Percentiles rank a stretch among this genome's conserved stretches.
Evolutionary conservation across 495 filamentous ascomycete species (phyloP).

Genomic region (Trichoderma gamsii): DNA sequence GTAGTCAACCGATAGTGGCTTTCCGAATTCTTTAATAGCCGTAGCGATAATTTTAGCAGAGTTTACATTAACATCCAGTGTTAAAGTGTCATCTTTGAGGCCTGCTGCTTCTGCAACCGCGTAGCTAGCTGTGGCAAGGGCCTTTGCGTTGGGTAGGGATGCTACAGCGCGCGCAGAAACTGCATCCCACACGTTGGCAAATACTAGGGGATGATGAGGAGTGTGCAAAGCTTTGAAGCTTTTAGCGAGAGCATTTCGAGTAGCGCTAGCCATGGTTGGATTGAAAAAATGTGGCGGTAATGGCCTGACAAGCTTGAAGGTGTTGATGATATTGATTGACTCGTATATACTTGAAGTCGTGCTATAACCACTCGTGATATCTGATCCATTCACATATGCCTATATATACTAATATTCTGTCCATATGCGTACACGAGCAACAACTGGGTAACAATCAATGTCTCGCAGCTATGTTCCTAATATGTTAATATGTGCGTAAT

Average conservation of each 20-base stretch:
- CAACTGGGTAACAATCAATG: too few relatives aligned
- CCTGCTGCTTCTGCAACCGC: constrained; percentile 42
- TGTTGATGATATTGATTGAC: too few relatives aligned
- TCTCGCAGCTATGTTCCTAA: too few relatives aligned
- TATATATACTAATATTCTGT: too few relatives aligned
- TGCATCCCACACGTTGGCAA: constrained; percentile 49
- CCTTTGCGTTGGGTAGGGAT: constrained; percentile 34
- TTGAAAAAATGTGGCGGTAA: too few relatives aligned
- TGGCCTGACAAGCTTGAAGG: too few relatives aligned
- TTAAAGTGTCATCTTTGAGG: constrained; percentile 36
- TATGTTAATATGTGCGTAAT: too few relatives aligned
- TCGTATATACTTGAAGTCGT: too few relatives aligned
- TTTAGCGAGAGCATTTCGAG: not conserved
- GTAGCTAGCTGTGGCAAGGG: constrained; percentile 49
- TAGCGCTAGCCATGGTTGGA: too few relatives aligned
- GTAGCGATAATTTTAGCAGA: constrained; percentile 27
- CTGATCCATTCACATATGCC: too few relatives aligned
- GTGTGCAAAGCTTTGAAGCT: constrained; percentile 41
- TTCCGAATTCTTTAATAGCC: constrained; percentile 24
- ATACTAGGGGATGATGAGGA: constrained; percentile 41
- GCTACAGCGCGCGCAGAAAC: constrained; percentile 39
- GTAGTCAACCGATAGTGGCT: constrained; percentile 45
- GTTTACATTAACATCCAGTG: constrained; percentile 30
- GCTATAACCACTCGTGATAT: too few relatives aligned
- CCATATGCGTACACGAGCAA: too few relatives aligned